Evolutionary conservation across 2,329 filamentous ascomycete species (phyloP).

Genomic region (Fusarium nodosum): DNA sequence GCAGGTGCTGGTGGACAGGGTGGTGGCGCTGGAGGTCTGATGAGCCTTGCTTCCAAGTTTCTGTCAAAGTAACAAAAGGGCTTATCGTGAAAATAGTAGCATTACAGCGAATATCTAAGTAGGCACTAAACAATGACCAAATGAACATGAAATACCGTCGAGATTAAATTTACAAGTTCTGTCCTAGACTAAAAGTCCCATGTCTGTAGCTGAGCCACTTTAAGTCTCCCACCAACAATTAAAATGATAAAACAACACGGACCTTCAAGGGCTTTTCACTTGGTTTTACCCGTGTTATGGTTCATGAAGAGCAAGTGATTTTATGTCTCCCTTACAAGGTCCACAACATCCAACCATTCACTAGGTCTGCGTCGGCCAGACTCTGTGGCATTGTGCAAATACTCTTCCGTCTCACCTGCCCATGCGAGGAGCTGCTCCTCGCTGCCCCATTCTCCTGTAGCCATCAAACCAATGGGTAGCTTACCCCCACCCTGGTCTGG

Average conservation of each 20-base stretch:
- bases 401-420: constrained; percentile 69
- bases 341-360: constrained; percentile 71
- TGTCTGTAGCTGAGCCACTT: background rate
- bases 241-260: background rate
- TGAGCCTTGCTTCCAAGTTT: constrained; percentile 64
- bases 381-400: constrained; percentile 63
- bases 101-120: background rate
- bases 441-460: constrained; percentile 74
- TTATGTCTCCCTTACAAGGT: constrained; percentile 44
- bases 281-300: too few relatives aligned
- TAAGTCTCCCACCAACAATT: background rate
- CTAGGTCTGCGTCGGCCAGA: constrained; percentile 65
- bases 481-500: constrained; percentile 69
- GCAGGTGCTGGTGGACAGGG: constrained; percentile 55
- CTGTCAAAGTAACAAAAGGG: constrained; percentile 44
- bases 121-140: background rate
- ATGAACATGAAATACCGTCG: background rate
- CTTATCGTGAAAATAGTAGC: background rate
- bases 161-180: background rate
- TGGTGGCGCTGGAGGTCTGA: constrained; percentile 57
- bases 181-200: background rate
- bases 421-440: constrained; percentile 74
- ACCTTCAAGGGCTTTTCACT: too few relatives aligned
- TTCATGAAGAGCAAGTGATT: too few relatives aligned
- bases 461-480: constrained; percentile 73